These are phyloP conservation scores for Mycena galericulata DNA, from an alignment of 768 basidiomycete species.

Conservation along the genomic window DNA sequence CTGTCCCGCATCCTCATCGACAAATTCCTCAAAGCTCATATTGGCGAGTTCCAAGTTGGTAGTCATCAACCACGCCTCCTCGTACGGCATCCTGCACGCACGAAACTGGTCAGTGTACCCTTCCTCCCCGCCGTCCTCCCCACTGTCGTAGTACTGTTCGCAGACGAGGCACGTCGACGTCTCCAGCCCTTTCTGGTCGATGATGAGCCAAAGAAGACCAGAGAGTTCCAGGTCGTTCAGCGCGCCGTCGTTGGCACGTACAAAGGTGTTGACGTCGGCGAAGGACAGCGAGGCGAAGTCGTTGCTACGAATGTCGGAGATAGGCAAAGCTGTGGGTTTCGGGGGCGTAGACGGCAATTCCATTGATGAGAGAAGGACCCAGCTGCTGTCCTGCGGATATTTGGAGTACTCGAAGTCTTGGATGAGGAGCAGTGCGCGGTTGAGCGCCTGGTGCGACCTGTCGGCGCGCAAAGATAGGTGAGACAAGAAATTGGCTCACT, in stretches of 20 bases:
- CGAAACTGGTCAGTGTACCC: conserved; percentile 9
- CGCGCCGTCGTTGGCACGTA: neutral
- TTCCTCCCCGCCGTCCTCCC: neutral
- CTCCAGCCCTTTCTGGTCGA: conserved; percentile 14
- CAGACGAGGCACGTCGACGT: conserved; percentile 2
- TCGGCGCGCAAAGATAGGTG: too few relatives aligned
- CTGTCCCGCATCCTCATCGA: conserved; percentile 12
- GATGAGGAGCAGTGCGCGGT: neutral
- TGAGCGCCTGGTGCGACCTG: neutral
- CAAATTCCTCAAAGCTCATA: conserved; percentile 18
- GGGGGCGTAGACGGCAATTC: neutral
- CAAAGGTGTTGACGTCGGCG: neutral
- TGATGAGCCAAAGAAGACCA: neutral
- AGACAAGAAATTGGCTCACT: too few relatives aligned
- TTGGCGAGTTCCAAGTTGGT: conserved; percentile 4
- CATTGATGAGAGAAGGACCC: neutral
- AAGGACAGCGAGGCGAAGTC: neutral
- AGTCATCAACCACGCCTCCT: conserved; percentile 13
- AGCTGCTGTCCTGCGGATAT: neutral
- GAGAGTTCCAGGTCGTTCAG: neutral
- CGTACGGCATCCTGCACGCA: conserved; percentile 16
- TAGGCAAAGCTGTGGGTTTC: neutral
- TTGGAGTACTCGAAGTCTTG: neutral
- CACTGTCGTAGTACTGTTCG: neutral
- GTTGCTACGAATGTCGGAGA: neutral